Base-by-base conservation (phyloP, 345 rosid species). In the Chamaenerion angustifolium region DNA sequence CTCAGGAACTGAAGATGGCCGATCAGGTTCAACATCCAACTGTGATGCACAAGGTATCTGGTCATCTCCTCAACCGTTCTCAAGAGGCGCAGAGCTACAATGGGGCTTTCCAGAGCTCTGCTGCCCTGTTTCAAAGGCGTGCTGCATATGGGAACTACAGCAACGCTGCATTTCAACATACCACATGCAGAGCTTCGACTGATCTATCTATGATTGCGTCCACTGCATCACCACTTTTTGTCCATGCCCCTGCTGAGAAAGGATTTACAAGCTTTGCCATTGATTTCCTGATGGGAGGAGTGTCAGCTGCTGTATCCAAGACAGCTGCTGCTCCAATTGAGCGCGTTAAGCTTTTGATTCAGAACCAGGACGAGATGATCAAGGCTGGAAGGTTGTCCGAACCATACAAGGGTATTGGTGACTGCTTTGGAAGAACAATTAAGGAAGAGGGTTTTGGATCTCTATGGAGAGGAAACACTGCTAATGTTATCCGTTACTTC, bases 391-490 rank as follows among this genome's bases (percentile, higher is more conserved):
- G 95, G 63, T 81, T 86, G 12, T 72, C 88, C 63, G 76, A 75
- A 48, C 95, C 93, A 0, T 86, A 86, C 76, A 83, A 83, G 72
- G 95, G 95, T 15, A 82, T 85, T 47, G 71, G 71, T 49, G 95
- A 82, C n/a, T 82, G 92, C 64, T 85, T 86, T 58, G 48, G 43
- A 46, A 73, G 93, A 21, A 86, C 95, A 4, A 59, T 76, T 0
- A 19, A 66, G 64, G 93, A 83, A 0, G 93, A 86, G 59, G 95
- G 95, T 8, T 0, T 75, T 12, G 3, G 35, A 57, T 18, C 95
- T n/a, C 70, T 86, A 65, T 83, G 95, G 95, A 76, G 93, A 75
- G 88, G 95, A 42, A 86, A 86, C 66, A 78, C 95, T 50, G 93
- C 86, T 61, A 86, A 86, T 65, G 95, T 86, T 45, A 77, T 86